phyloP scores from a whole-genome alignment of 2,329 filamentous ascomycete species.

The Fusarium goolgardi region DNA sequence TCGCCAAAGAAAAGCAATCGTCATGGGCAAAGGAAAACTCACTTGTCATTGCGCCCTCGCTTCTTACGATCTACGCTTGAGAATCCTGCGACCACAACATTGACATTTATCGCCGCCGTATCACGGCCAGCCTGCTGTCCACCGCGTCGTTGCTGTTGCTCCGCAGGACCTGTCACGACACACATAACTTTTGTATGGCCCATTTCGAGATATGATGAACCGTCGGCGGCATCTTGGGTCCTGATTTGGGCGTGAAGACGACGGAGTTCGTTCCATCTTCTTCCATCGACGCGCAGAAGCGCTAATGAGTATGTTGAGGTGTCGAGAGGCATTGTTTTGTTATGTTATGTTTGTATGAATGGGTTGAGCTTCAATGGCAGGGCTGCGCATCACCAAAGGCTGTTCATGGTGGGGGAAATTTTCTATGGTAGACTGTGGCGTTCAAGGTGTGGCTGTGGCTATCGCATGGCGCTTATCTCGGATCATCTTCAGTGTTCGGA shows the following conservation, averaged over 20 bases:
- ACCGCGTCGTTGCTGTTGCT: constrained; percentile 59
- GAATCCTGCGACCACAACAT: constrained; percentile 88
- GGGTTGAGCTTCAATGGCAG: constrained; percentile 5
- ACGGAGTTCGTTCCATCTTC: constrained; percentile 97
- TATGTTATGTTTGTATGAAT: neutral
- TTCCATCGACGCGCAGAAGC: constrained; percentile 82
- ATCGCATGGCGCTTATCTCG: constrained; percentile 2
- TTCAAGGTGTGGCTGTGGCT: constrained; percentile 34
- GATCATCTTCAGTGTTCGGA: constrained; percentile 33
- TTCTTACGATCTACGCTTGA: constrained; percentile 86
- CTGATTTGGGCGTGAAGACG: constrained; percentile 89
- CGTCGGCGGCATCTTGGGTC: constrained; percentile 92
- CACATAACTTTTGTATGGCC: constrained; percentile 98
- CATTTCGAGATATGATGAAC: constrained; percentile 94
- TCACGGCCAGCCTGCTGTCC: constrained; percentile 61
- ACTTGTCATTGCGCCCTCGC: constrained; percentile 82
- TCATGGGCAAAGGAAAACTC: constrained; percentile 47
- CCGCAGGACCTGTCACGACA: constrained; percentile 86
- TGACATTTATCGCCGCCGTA: constrained; percentile 75
- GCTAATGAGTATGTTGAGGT: constrained; percentile 91
- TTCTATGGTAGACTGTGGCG: constrained; percentile 39
- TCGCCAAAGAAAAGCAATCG: neutral
- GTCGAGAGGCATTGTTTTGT: constrained; percentile 86
- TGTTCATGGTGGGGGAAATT: constrained; percentile 46
- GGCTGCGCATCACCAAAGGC: constrained; percentile 21